Evolutionary conservation across 164 flowering plant genomes (phyloP).

Genomic region (Aristolochia contorta): DNA sequence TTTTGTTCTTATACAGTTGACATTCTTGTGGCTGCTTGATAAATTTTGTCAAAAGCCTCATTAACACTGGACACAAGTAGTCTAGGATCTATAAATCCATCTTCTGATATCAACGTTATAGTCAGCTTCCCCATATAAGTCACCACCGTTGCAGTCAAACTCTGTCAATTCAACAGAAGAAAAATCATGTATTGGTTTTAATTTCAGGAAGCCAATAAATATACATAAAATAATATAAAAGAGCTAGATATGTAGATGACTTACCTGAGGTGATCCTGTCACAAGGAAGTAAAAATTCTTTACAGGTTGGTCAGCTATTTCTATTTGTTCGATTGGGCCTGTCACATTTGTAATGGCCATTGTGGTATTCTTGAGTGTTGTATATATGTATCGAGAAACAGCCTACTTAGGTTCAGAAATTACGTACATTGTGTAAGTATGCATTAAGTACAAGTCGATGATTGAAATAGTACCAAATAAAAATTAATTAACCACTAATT

Average conservation of each 20-base stretch:
- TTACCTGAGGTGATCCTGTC: conserved; percentile 30
- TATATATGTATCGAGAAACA: no score
- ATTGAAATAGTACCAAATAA: background rate
- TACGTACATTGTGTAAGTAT: no score
- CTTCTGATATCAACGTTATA: conserved; percentile 2
- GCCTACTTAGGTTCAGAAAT: no score
- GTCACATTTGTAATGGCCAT: no score
- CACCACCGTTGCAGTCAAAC: no score
- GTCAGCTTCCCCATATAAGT: conserved; percentile 9
- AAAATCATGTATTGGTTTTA: background rate
- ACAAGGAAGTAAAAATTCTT: conserved; percentile 33
- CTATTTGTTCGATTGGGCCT: no score
- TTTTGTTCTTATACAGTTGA: background rate
- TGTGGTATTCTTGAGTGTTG: no score
- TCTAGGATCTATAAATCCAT: conserved; percentile 7
- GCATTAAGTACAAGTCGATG: background rate
- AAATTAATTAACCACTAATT: no score
- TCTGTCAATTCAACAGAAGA: background rate
- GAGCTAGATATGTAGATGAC: no score
- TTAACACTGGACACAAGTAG: background rate
- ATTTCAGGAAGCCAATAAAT: background rate
- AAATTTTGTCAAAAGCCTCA: conserved; percentile 3
- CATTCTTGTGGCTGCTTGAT: background rate
- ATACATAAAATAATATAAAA: no score
- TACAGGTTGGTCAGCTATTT: no score